A percentile compares a stretch with the other conserved stretches of the same genome.
These are phyloP conservation scores for Salvia miltiorrhiza DNA, from an alignment of 257 asterid genomes.

Conservation along the genomic window DNA sequence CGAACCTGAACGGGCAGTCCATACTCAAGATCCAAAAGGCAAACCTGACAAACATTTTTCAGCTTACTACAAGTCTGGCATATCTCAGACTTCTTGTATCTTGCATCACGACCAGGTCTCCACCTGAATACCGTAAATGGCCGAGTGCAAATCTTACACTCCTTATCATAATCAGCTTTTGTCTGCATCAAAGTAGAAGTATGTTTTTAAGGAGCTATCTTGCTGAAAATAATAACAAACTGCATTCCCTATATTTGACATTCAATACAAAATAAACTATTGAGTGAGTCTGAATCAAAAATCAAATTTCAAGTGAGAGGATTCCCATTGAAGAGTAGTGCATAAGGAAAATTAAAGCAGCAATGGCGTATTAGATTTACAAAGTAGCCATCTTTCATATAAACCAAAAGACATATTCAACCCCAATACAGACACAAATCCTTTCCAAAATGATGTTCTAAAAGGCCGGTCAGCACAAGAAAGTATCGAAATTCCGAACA, in stretches of 20 bases:
- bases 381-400: neutral
- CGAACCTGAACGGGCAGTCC: slow-evolving; percentile 99
- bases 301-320: neutral
- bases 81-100: slow-evolving; percentile 90
- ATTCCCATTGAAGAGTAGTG: neutral
- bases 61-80: slow-evolving; percentile 98
- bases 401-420: neutral
- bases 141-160: slow-evolving; percentile 96
- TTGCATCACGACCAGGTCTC: slow-evolving; percentile 99
- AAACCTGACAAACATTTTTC: slow-evolving; percentile 98
- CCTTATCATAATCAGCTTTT: slow-evolving; percentile 90
- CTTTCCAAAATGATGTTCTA: neutral
- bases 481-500: neutral
- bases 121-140: slow-evolving; percentile 96
- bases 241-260: neutral
- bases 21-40: slow-evolving; percentile 94
- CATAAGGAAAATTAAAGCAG: neutral
- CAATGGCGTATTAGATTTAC: neutral
- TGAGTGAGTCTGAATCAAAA: neutral
- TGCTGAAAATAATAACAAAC: neutral
- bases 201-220: neutral
- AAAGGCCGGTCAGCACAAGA: neutral
- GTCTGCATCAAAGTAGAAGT: slow-evolving; percentile 46
- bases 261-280: neutral
- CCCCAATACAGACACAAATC: neutral